Evolutionary conservation across 2,329 filamentous ascomycete genomes (phyloP), one percentile per base, ranked within the genome.

Genomic region (Nigrograna mackinnonii): DNA sequence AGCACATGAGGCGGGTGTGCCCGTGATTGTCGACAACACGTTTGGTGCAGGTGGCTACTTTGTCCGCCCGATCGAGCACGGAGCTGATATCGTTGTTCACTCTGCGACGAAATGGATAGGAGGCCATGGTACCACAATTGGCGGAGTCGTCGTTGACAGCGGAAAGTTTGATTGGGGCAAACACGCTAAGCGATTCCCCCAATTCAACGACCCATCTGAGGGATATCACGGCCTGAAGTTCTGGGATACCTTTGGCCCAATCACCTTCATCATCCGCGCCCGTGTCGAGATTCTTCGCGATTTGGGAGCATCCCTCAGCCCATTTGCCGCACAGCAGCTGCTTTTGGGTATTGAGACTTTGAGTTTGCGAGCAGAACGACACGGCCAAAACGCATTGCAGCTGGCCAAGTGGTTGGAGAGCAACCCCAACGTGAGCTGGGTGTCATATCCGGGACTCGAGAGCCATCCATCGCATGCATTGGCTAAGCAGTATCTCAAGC

Each of bases 31-130:
- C 38, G 91, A 96, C 74, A 96, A 96, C 77, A 96, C 91, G 6
- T 96, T 96, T 59, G 92, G 91, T 35, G 91, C 91, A 11, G 91
- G 91, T 45, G 91, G 92, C 37, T 96, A 89, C 78, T 95, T 89
- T 68, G 77, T 86, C 55, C 84, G 87, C 5, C 91, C 91, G 30
- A 92, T 96, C 58, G 85, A 91, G 18, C 87, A 95, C 69, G 91
- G 91, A 41, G 91, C 89, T 50, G 91, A 96, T 65, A 96, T 96
- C 47, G 86, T 96, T 39, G 89, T 96, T 18, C 91, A 96, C 78
- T 94, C 88, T 28, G 91, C 91, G 9, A 96, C 91, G 44, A 96
- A 96, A 72, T 96, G 91, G 91, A 96, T 97, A 50, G 91, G 91
- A 43, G 91, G 91, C 31, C 92, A 97, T 70, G 92, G 91, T 47